Evolutionary conservation across 371 early-diverging fungal genomes (phyloP).

Genomic region (Circinella umbellata): DNA sequence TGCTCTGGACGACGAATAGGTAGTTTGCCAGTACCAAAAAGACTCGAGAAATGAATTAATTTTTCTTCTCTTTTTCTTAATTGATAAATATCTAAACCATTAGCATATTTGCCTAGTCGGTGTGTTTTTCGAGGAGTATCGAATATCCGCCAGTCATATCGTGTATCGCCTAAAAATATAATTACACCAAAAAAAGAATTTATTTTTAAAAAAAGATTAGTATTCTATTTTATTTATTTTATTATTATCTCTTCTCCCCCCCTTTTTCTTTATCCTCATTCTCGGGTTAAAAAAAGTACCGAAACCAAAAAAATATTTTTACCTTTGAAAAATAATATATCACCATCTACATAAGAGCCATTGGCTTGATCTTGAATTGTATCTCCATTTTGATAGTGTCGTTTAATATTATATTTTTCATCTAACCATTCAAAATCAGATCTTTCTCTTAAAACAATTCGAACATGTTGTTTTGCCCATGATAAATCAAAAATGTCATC

Average conservation of each 20-base stretch:
- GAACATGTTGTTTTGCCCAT: slow-evolving; percentile 52
- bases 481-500: slow-evolving; percentile 48
- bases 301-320: not conserved
- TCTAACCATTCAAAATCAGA: slow-evolving; percentile 46
- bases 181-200: slow-evolving; percentile 1
- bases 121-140: slow-evolving; percentile 43
- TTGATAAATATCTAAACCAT: slow-evolving; percentile 41
- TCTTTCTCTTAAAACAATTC: slow-evolving; percentile 37
- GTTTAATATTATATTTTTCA: slow-evolving; percentile 30
- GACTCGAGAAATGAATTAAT: slow-evolving; percentile 51
- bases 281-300: not conserved
- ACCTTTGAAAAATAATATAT: slow-evolving; percentile 52
- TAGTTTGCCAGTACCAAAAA: slow-evolving; percentile 56
- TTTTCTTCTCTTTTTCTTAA: slow-evolving; percentile 34
- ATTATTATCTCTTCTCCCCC: too few relatives aligned
- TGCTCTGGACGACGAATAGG: slow-evolving; percentile 47
- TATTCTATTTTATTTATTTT: not conserved
- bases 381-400: slow-evolving; percentile 13
- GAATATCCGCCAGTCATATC: slow-evolving; percentile 56
- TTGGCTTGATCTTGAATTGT: slow-evolving; percentile 12
- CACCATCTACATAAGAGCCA: slow-evolving; percentile 44
- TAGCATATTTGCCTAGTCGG: slow-evolving; percentile 48
- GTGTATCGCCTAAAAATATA: slow-evolving; percentile 31
- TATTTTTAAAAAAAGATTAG: not conserved
- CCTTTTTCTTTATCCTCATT: too few relatives aligned